Conservation (phyloP, 805 yeast species). For the Metschnikowia sp. region DNA sequence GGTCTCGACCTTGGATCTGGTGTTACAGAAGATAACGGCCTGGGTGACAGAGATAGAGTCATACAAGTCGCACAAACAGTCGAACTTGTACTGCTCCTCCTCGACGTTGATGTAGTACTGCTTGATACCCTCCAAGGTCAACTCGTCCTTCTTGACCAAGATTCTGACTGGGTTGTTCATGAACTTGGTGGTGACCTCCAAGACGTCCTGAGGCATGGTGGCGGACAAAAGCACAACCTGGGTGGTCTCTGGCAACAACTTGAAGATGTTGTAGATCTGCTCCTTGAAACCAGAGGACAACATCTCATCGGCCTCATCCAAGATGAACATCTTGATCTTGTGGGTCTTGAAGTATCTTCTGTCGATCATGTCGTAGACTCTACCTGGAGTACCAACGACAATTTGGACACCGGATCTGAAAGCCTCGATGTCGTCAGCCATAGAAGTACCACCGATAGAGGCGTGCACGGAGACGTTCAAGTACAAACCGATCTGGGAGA, state of each 20-base stretch:
- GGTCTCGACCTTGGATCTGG: slow-evolving; percentile 90
- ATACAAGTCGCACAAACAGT: slow-evolving; percentile 89
- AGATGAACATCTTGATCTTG: slow-evolving; percentile 85
- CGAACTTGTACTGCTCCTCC: slow-evolving; percentile 91
- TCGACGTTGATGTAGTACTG: slow-evolving; percentile 90
- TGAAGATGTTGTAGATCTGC: slow-evolving; percentile 91
- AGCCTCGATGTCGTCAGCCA: slow-evolving; percentile 83
- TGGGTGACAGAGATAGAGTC: slow-evolving; percentile 95
- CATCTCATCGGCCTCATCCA: slow-evolving; percentile 99
- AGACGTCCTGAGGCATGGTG: slow-evolving; percentile 89
- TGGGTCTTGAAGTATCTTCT: slow-evolving; percentile 80
- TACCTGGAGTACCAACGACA: slow-evolving; percentile 97
- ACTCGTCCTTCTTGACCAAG: slow-evolving; percentile 91
- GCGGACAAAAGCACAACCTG: slow-evolving; percentile 96
- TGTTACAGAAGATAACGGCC: slow-evolving; percentile 97
- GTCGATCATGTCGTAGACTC: slow-evolving; percentile 94
- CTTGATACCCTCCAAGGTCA: slow-evolving; percentile 92
- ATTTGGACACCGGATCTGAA: slow-evolving; percentile 85
- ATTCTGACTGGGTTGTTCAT: slow-evolving; percentile 94
- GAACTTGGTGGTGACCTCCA: slow-evolving; percentile 87
- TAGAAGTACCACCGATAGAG: slow-evolving; percentile 94
- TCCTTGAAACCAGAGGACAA: slow-evolving; percentile 90
- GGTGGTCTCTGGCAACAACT: slow-evolving; percentile 79
- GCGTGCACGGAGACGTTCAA: slow-evolving; percentile 92
- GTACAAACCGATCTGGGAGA: slow-evolving; percentile 83